Evolutionary conservation across 1,139 yeast species (phyloP), one percentile per base, ranked within the genome.

Genomic region (Debaryomyces robertsiae): DNA sequence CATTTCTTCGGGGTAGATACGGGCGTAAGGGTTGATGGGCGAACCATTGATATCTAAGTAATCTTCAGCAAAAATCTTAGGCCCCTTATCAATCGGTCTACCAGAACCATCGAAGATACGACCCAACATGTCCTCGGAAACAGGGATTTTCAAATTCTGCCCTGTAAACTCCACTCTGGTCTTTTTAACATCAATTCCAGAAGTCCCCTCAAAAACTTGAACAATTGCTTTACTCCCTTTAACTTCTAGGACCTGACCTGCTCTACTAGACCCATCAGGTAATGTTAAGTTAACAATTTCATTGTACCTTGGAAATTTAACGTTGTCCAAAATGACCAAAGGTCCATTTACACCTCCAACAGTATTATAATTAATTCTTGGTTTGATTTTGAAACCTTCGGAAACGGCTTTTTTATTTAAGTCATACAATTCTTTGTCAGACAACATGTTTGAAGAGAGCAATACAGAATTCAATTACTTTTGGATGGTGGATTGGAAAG

Each of bases 1-100:
- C 98, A 93, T 93, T 76, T 93, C 99, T 75, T 93, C 98, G 17
- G 99, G 99, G 63, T 94, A 93, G 55, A 93, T 93, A 75, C 99
- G 94, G 38, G 97, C 95, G 65, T 72, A 93, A 39, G 99, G 99
- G 64, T 93, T 93, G 65, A 93, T 93, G 58, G 99, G 98, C 31
- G 98, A 90, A 46, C 99, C 99, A 65, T 93, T 93, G 61, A 93
- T 94, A 67, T 93, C 99, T 67, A 94, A 77, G 67, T 89, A 93
- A 66, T 93, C 99, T 69, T 93, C 99, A 40, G 99, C 98, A 62
- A 93, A 86, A 44, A 93, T 96, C 69, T 87, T 87, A 51, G 99
- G 99, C 46, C 99, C 99, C 58, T 89, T 89, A 67, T 93, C 99
- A 57, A 89, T 91, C 46, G 98, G 95, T 69, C 96, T 84, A 70